Conservation (phyloP, 192 early-diverging fungal species). For the Entomortierella parvispora region DNA sequence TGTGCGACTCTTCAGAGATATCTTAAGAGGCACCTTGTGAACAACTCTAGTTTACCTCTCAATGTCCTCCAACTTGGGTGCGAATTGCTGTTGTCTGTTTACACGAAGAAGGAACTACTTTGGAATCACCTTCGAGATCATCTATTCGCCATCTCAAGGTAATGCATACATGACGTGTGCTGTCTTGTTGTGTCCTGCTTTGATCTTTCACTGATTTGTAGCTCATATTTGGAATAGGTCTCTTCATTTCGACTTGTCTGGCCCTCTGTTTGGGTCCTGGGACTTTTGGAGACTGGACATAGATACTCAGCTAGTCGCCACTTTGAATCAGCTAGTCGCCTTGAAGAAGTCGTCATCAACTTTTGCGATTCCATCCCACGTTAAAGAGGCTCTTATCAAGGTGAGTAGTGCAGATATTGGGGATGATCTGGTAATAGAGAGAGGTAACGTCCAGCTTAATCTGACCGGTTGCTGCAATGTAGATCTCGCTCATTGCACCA, state of each 20-base stretch:
- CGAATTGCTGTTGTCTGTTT: conserved; percentile 34
- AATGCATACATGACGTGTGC: not conserved
- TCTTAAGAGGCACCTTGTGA: conserved; percentile 18
- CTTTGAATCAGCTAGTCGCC: conserved; percentile 38
- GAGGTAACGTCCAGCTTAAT: not conserved
- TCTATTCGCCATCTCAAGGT: conserved; percentile 29
- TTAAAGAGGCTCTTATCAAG: conserved; percentile 31
- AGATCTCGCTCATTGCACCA: conserved; percentile 41
- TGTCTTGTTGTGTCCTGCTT: not conserved
- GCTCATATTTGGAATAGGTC: not conserved
- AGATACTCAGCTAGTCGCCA: conserved; percentile 10
- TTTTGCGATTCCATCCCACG: conserved; percentile 1
- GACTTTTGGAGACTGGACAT: conserved; percentile 30
- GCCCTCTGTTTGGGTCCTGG: conserved; percentile 44
- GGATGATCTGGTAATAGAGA: no score
- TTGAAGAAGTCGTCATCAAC: not conserved
- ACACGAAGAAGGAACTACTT: conserved; percentile 21
- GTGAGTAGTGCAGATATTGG: not conserved
- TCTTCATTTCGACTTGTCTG: not conserved
- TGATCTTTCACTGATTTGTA: not conserved
- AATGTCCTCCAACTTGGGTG: conserved; percentile 23
- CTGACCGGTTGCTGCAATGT: not conserved
- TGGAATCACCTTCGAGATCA: conserved; percentile 22
- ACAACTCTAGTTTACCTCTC: conserved; percentile 21
- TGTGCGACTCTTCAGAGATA: conserved; percentile 20